These are phyloP conservation scores for Moesziomyces aphidis DNA, from an alignment of 1,284 basidiomycete species.

Conservation along the genomic window DNA sequence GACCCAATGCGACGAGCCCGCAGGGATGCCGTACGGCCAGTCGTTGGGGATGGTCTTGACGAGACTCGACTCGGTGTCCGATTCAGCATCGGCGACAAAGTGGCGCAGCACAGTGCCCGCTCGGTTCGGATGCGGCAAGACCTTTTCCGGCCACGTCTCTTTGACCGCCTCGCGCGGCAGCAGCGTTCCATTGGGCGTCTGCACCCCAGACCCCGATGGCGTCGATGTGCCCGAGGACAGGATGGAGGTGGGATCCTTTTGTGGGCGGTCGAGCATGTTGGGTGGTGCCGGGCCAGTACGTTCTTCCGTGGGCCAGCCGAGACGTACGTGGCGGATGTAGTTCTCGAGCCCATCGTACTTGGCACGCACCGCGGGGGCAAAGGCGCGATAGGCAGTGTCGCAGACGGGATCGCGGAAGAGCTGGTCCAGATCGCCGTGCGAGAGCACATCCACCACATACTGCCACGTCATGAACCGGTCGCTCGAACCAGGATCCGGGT, in stretches of 20 bases:
- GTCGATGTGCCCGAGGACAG: constrained; percentile 6
- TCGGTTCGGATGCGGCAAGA: constrained; percentile 15
- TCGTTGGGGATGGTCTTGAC: constrained; percentile 54
- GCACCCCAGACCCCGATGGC: constrained; percentile 18
- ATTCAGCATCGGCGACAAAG: constrained; percentile 32
- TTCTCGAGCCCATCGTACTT: constrained; percentile 48
- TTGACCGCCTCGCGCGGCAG: constrained; percentile 18
- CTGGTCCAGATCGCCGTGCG: constrained; percentile 52
- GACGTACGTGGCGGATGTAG: constrained; percentile 49
- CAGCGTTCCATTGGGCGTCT: constrained; percentile 20
- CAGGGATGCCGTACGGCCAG: constrained; percentile 62
- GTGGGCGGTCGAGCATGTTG: constrained; percentile 37
- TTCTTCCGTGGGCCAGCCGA: constrained; percentile 45
- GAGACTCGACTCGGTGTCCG: constrained; percentile 9
- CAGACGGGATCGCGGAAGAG: constrained; percentile 48
- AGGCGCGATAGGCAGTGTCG: constrained; percentile 51
- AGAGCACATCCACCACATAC: constrained; percentile 24
- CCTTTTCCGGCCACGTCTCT: constrained; percentile 43
- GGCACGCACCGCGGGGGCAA: constrained; percentile 23
- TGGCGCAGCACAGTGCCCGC: constrained; percentile 7
- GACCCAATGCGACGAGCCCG: constrained; percentile 48
- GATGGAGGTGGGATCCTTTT: constrained; percentile 14
- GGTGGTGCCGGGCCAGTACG: constrained; percentile 3
- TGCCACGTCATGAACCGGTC: constrained; percentile 37
- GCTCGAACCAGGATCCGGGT: constrained; percentile 6